Evolutionary conservation across 768 basidiomycete genomes (phyloP).

Genomic region (Phylloporus sp.): DNA sequence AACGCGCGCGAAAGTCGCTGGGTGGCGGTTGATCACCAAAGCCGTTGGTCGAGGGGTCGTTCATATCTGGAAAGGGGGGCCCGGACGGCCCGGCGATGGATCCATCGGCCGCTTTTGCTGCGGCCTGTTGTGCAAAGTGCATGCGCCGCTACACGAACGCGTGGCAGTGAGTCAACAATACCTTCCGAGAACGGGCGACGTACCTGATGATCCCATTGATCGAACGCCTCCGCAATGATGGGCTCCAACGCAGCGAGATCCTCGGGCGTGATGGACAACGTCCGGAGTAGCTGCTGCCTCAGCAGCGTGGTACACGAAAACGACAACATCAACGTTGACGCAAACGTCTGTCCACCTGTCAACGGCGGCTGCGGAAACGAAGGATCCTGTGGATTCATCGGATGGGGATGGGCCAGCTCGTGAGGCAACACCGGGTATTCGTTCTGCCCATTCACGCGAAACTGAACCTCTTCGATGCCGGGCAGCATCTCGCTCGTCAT

Average conservation of each 20-base stretch:
- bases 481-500: slow-evolving; percentile 71
- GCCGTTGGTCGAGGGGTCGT: slow-evolving; percentile 26
- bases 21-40: slow-evolving; percentile 30
- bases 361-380: slow-evolving; percentile 51
- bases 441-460: slow-evolving; percentile 46
- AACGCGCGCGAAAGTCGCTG: slow-evolving; percentile 62
- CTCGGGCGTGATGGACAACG: slow-evolving; percentile 69
- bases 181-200: slow-evolving; percentile 14
- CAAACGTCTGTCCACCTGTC: slow-evolving; percentile 71
- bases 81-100: slow-evolving; percentile 26
- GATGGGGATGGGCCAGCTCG: slow-evolving; percentile 29
- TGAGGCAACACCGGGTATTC: slow-evolving; percentile 37
- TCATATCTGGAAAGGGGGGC: slow-evolving; percentile 30
- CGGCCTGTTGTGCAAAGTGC: slow-evolving; percentile 40
- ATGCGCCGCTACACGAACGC: slow-evolving; percentile 38
- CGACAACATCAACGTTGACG: slow-evolving; percentile 69
- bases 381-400: slow-evolving; percentile 46
- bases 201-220: slow-evolving; percentile 81
- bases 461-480: slow-evolving; percentile 63
- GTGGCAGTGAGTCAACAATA: background rate
- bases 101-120: slow-evolving; percentile 28
- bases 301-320: slow-evolving; percentile 70
- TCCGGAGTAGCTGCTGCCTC: slow-evolving; percentile 70
- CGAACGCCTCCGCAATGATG: slow-evolving; percentile 79
- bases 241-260: slow-evolving; percentile 76